Conservation (phyloP, 23 red algal genomes). For the Cyanidiococcus yangmingshanensis region DNA sequence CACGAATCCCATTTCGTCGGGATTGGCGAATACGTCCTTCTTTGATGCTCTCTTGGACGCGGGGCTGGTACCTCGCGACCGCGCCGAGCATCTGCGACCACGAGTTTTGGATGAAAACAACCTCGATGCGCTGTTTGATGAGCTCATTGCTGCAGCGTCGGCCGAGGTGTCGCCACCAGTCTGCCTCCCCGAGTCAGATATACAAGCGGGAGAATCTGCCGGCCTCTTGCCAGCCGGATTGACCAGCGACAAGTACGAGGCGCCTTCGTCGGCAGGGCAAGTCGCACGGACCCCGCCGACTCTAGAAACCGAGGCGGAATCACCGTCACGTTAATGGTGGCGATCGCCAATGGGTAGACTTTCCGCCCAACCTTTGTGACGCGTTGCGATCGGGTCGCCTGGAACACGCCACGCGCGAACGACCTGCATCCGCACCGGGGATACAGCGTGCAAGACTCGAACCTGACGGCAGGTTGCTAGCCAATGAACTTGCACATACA, state of each 20-base stretch:
- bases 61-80: neutral
- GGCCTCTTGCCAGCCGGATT: neutral
- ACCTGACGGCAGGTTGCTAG: no score
- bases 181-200: neutral
- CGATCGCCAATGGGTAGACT: no score
- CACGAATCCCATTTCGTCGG: neutral
- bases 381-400: no score
- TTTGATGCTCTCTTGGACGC: neutral
- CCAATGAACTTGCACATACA: no score
- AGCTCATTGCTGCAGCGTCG: neutral
- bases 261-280: neutral
- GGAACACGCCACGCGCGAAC: no score
- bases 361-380: no score
- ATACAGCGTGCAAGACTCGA: no score
- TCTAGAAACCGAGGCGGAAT: no score
- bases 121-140: neutral
- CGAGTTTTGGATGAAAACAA: neutral
- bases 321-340: no score
- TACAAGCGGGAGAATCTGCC: neutral
- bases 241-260: neutral
- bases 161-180: neutral
- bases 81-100: neutral
- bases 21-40: neutral
- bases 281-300: no score
- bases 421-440: no score